phyloP scores from a whole-genome alignment of 2,329 filamentous ascomycete genomes.

The Fonsecaea pedrosoi region DNA sequence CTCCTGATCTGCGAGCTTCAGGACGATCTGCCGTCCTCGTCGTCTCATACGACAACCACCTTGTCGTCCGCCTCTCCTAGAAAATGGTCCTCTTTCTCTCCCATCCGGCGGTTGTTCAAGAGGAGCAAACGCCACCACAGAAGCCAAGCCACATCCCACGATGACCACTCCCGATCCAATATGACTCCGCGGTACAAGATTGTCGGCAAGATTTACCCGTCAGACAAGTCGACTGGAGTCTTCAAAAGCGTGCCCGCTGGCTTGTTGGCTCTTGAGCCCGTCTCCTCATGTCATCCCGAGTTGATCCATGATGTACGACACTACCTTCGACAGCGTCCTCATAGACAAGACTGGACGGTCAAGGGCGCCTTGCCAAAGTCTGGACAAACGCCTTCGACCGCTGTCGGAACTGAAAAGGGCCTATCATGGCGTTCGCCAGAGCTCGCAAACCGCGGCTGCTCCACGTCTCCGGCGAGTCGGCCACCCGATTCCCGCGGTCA shows the following conservation, averaged over 20 bases:
- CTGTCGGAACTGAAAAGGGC: background rate
- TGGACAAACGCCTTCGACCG: background rate
- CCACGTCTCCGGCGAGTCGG: background rate
- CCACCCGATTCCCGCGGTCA: background rate
- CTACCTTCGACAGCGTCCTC: slow-evolving; percentile 9
- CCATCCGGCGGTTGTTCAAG: background rate
- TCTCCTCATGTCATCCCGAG: background rate
- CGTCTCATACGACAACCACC: background rate
- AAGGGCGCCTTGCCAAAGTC: slow-evolving; percentile 1
- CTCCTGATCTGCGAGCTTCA: slow-evolving; percentile 5
- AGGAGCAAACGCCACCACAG: background rate
- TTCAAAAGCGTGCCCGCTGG: slow-evolving; percentile 1
- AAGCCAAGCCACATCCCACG: background rate
- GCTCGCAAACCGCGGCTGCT: background rate
- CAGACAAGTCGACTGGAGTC: background rate
- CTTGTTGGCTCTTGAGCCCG: background rate
- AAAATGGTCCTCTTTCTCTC: background rate
- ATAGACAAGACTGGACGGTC: slow-evolving; percentile 4
- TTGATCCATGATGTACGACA: background rate
- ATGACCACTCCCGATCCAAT: background rate
- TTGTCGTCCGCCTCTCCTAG: background rate
- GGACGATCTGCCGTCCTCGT: background rate
- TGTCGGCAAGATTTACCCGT: background rate
- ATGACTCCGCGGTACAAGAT: background rate
- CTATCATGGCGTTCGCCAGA: background rate